Evolutionary conservation across 106 monocot species (phyloP).

Genomic region (Posidonia australis): DNA sequence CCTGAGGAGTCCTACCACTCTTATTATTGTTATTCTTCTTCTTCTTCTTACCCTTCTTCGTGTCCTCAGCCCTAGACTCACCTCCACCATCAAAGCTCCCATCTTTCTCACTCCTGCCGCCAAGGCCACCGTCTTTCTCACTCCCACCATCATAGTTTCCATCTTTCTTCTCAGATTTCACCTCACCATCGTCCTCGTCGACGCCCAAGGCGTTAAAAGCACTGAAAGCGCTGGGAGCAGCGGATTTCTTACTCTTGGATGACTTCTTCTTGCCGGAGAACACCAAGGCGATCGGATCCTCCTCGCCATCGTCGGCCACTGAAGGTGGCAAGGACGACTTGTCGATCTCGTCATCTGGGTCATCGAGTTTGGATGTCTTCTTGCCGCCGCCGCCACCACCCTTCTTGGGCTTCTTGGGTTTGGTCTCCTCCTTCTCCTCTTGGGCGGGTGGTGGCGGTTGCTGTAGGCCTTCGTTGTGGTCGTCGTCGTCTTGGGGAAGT

Average conservation of each 20-base stretch:
- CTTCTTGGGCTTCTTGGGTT: slow-evolving; percentile 60
- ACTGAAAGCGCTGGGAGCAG: slow-evolving; percentile 41
- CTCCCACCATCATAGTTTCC: slow-evolving; percentile 12
- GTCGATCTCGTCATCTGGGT: slow-evolving; percentile 10
- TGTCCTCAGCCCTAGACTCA: slow-evolving; percentile 1
- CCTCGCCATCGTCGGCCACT: slow-evolving; percentile 4
- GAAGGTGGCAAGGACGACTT: background rate
- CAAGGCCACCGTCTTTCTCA: slow-evolving; percentile 34
- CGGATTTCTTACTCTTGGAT: slow-evolving; percentile 63
- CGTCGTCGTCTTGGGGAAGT: slow-evolving; percentile 29
- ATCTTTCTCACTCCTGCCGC: background rate
- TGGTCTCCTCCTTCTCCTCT: background rate
- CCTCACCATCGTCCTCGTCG: slow-evolving; percentile 29
- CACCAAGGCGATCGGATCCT: slow-evolving; percentile 23
- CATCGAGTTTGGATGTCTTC: background rate
- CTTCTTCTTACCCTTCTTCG: slow-evolving; percentile 27
- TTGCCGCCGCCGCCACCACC: slow-evolving; percentile 16
- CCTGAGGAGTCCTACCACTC: slow-evolving; percentile 42
- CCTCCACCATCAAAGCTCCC: slow-evolving; percentile 2
- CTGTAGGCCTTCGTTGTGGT: background rate
- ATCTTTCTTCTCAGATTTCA: slow-evolving; percentile 70
- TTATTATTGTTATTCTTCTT: slow-evolving; percentile 73
- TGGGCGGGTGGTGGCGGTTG: background rate
- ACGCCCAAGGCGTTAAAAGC: slow-evolving; percentile 27
- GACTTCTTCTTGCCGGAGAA: slow-evolving; percentile 68